Evolutionary conservation across 306 rosid genomes (phyloP), one percentile per base, ranked within the genome.

Genomic region (Dryas drummondii): DNA sequence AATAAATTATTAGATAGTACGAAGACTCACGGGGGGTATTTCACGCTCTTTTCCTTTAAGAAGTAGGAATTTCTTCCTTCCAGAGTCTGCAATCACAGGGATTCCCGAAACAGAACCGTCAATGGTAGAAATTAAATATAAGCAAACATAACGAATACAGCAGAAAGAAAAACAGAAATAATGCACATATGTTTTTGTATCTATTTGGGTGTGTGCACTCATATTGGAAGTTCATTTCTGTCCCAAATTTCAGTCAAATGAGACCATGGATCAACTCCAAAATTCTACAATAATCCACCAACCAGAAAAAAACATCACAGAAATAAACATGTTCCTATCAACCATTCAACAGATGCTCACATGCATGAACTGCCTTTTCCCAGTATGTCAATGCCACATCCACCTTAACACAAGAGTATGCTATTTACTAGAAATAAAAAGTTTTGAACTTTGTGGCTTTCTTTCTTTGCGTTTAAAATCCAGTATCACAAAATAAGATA

Each of bases 1-100:
- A 16, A 50, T 26, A 46, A 22, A 58, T 47, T 22, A 27, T 46
- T 9, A 16, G 49, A 58, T 5, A 72, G 68, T 27, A 47, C 26
- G 53, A 70, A 15, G 15, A 3, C 15, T 22, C 53, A 94, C 96
- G 69, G 67, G 84, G 69, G 90, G 71, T 60, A 78, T 78, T 82
- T 92, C 97, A 67, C 83, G 90, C 73, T 85, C 92, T 82, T 91
- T 93, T 48, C 97, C 98, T 86, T 93, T 91, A 51, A 91, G 87
- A 70, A 94, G 97, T 65, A 94, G 88, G 76, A 87, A 59, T 79
- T 86, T 94, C 79, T 88, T 92, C 91, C 89, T 94, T 79, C 96
- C 97, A 53, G 91, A 81, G 76, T 85, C 97, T 48, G 89, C 83
- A 81, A 89, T 82, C 78, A 87, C 79, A 53, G 90, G 88, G 54